Base-by-base conservation (phyloP, 371 early-diverging fungal genomes). In the Chytridiales sp. region DNA sequence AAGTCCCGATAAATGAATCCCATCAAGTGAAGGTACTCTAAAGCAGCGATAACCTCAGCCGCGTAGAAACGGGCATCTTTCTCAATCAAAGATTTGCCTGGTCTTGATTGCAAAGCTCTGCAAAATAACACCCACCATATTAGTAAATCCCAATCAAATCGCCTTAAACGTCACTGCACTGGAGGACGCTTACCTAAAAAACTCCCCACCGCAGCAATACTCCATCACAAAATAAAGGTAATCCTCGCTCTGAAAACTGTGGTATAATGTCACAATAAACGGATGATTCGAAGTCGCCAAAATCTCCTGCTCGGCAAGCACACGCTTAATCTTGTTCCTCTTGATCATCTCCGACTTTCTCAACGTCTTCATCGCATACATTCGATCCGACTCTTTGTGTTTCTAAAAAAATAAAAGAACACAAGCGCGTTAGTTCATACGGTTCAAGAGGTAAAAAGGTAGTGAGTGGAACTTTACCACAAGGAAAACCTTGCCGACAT, bases 171-270 rank as follows among this genome's bases (percentile, higher is more conserved):
- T 69, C 24, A 46, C 34, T 38, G 53, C 32, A 9, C 8, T 19
- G 38, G 22, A 4, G 41, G 58, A 50, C n/a, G 30, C 34, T n/a
- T 27, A 91, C 78, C 93, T 74, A 72, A 93, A 95, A 69, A 96
- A 96, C 80, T 99, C 99, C 49, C 99, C 99, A 44, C 99, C 99
- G 67, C 89, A 83, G 67, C 98, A 97, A 79, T 97, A 99, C 64
- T 99, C 99, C 94, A 98, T 96, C 53, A 95, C 89, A 66, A 99
- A 88, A 70, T 94, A 98, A 27, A 98, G 75, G 57, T 96, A 86
- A 43, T 92, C 90, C 64, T 93, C 88, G 59, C 91, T 91, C 74
- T 97, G 96, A 72, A 98, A 97, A 17, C 91, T 89, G 75, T 95
- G 94, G 73, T 94, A 94, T 47, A 99, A 79, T 30, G 97, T 92